Percentiles rank a stretch among this genome's conserved stretches.
Evolutionary conservation across 1,284 basidiomycete species (phyloP).

Genomic region (Irpex sp.): DNA sequence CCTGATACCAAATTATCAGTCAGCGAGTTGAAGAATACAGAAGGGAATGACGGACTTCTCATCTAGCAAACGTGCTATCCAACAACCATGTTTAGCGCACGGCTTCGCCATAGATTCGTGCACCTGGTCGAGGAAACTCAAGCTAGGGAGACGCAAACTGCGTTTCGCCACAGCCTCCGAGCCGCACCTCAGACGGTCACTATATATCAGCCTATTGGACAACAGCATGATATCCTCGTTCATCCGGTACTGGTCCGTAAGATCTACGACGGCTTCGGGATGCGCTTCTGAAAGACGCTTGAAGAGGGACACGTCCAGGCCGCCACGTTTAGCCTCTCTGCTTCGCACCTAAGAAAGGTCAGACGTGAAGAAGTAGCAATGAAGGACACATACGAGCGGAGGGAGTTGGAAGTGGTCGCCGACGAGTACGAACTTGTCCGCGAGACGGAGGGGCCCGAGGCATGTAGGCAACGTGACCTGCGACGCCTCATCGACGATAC

Average conservation of each 20-base stretch:
- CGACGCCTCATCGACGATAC: slow-evolving; percentile 97
- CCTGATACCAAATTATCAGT: slow-evolving; percentile 32
- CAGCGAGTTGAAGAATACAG: not conserved
- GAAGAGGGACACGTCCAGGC: slow-evolving; percentile 89
- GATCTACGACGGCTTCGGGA: slow-evolving; percentile 76
- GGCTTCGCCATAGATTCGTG: slow-evolving; percentile 31
- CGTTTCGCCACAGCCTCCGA: slow-evolving; percentile 63
- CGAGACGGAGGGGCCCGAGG: slow-evolving; percentile 87
- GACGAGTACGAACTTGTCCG: slow-evolving; percentile 89
- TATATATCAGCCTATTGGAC: slow-evolving; percentile 88
- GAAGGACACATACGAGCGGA: slow-evolving; percentile 60
- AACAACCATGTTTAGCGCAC: slow-evolving; percentile 41
- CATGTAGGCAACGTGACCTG: slow-evolving; percentile 97
- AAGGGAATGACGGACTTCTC: slow-evolving; percentile 44
- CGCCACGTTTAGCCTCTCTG: slow-evolving; percentile 72
- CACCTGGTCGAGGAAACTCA: slow-evolving; percentile 34
- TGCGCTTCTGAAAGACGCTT: slow-evolving; percentile 82
- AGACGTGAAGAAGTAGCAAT: not conserved
- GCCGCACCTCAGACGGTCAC: slow-evolving; percentile 75
- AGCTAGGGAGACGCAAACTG: slow-evolving; percentile 49
- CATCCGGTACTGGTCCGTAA: slow-evolving; percentile 93
- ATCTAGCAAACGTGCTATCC: slow-evolving; percentile 65
- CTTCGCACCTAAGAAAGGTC: slow-evolving; percentile 64
- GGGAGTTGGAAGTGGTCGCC: slow-evolving; percentile 98
- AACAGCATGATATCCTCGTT: slow-evolving; percentile 94